Conservation (phyloP, 345 rosid genomes). For the Toxicodendron radicans region DNA sequence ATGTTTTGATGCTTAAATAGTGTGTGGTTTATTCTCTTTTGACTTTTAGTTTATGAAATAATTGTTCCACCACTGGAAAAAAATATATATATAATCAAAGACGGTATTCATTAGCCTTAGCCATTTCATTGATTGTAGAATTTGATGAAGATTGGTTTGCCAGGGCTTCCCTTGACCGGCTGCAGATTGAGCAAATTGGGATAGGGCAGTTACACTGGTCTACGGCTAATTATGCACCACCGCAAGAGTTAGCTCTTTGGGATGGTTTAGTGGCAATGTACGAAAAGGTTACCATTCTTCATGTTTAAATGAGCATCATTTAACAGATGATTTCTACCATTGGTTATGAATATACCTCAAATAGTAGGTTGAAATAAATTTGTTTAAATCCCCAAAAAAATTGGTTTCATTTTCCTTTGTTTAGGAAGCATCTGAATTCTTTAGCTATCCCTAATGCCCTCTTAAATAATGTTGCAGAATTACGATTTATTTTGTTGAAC, state of each 20-base stretch:
- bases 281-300: slow-evolving; percentile 61
- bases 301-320: not conserved
- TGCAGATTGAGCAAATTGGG: slow-evolving; percentile 79
- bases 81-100: not conserved
- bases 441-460: not conserved
- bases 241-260: slow-evolving; percentile 81
- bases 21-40: not conserved
- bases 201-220: slow-evolving; percentile 95
- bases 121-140: not conserved
- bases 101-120: not conserved
- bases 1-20: not conserved
- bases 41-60: not conserved
- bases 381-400: not conserved
- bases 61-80: not conserved
- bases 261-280: slow-evolving; percentile 88
- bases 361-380: not conserved
- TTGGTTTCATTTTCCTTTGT: not conserved
- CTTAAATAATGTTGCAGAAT: not conserved
- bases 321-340: not conserved
- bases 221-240: slow-evolving; percentile 86
- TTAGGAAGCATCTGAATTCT: not conserved
- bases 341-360: not conserved
- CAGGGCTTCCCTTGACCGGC: slow-evolving; percentile 74
- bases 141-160: slow-evolving; percentile 15
- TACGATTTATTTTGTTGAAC: not conserved